phyloP scores from a whole-genome alignment of 108 stramenopile genomes.

The Epipyxis sp. region DNA sequence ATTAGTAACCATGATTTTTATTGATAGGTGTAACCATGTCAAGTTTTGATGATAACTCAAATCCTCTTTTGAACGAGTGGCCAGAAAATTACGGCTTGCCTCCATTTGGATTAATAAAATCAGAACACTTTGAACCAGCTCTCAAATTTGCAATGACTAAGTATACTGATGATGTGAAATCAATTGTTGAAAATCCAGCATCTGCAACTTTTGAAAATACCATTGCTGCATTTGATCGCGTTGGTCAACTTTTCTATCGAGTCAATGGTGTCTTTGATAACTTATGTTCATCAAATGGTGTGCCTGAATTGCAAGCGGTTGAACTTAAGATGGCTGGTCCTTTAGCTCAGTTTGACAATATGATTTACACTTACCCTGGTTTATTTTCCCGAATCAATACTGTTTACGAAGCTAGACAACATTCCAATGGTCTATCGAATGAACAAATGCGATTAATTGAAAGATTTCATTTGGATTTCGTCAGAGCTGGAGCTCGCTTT shows the following conservation, averaged over 20 bases:
- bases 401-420: not conserved
- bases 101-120: not conserved
- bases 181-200: not conserved
- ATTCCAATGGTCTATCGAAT: not conserved
- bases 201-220: not conserved
- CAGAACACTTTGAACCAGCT: not conserved
- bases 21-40: no score
- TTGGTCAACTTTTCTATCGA: not conserved
- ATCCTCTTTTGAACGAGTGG: conserved; percentile 3
- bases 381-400: not conserved
- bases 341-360: not conserved
- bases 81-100: not conserved
- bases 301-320: conserved; percentile 20
- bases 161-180: not conserved
- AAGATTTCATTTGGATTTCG: not conserved
- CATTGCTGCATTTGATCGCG: not conserved
- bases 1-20: no score
- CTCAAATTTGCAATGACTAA: not conserved
- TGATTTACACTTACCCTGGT: not conserved
- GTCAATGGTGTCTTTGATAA: not conserved
- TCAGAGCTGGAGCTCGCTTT: conserved; percentile 2
- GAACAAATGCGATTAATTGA: not conserved
- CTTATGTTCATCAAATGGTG: not conserved
- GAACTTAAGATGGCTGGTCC: conserved; percentile 8
- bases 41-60: not conserved